Conservation (phyloP, 2,329 filamentous ascomycete species). For the Hypoxylon sp. region DNA sequence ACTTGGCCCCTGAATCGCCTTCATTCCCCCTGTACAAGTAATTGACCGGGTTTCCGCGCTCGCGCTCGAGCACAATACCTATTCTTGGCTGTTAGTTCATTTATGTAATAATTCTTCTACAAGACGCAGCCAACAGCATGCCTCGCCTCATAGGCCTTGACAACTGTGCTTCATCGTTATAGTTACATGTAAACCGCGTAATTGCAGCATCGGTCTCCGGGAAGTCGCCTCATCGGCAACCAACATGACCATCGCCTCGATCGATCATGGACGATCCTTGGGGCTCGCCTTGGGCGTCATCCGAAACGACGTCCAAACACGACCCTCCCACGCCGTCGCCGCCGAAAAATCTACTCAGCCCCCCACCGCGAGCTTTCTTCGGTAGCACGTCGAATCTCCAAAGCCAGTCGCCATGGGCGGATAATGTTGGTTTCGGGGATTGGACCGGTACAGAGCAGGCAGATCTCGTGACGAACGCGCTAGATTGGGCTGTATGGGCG, state of each 20-base stretch:
- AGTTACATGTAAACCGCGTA: conserved; percentile 17
- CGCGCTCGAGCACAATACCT: conserved; percentile 34
- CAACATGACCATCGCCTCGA: conserved; percentile 53
- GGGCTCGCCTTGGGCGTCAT: conserved; percentile 71
- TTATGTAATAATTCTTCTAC: conserved; percentile 21
- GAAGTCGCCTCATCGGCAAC: conserved; percentile 35
- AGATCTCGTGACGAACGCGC: conserved; percentile 42
- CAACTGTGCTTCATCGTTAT: conserved; percentile 27
- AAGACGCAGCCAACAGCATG: conserved; percentile 26
- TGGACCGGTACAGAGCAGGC: conserved; percentile 56
- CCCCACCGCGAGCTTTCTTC: conserved; percentile 61
- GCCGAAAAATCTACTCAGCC: conserved; percentile 57
- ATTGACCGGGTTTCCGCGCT: conserved; percentile 30
- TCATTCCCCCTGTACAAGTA: conserved; percentile 18
- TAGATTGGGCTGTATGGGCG: conserved; percentile 54
- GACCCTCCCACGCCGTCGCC: conserved; percentile 52
- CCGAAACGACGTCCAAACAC: conserved; percentile 56
- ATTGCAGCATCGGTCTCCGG: conserved; percentile 13
- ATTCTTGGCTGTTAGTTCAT: conserved; percentile 31
- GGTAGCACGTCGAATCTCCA: conserved; percentile 52
- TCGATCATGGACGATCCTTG: conserved; percentile 73
- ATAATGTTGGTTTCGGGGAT: conserved; percentile 57
- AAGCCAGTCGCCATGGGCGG: conserved; percentile 60
- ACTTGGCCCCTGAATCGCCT: conserved; percentile 40
- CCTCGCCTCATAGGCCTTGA: conserved; percentile 14